Evolutionary conservation across 2,329 filamentous ascomycete genomes (phyloP), one percentile per base, ranked within the genome.

Genomic region (Albifimbria verrucaria): DNA sequence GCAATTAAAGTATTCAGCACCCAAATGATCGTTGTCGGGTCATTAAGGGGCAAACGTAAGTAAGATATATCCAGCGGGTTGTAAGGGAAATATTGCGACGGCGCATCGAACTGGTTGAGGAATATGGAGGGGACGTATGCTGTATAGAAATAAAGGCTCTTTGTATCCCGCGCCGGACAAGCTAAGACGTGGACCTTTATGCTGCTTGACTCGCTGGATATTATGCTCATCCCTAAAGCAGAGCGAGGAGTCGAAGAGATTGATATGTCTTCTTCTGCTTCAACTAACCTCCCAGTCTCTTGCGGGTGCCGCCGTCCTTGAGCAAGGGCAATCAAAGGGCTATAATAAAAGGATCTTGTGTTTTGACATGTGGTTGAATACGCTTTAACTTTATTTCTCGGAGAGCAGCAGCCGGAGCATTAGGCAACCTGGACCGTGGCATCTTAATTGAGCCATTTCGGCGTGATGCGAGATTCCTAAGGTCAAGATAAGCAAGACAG

Each of bases 301-400:
- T 32, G 26, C 9, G 9, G 15, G 15, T 15, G 26, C 26, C 26
- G 26, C 26, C 26, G 26, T 32, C 26, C 26, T 32, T 32, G 26
- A 32, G 26, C 26, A 7, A 32, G 26, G 26, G 26, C 26, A 32
- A 7, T 32, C 15, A 32, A 15, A 32, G 26, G 15, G 26, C 26
- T 15, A 15, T 15, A 32, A 32, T 32, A 15, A 32, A 32, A 7
- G 26, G 26, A 32, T 32, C 26, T 32, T 32, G 9, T 32, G 26
- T 32, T 32, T 32, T 15, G 15, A 32, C n/a, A n/a, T n/a, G n/a
- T n/a, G 15, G 18, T 26, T 42, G 32, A n/a, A 20, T 20, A 39
- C 47, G 49, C 55, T 55, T 49, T 42, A 55, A 51, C 47, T 56
- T 48, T 26, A 46, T 54, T 52, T 36, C 10, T 36, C n/a, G 28